Evolutionary conservation across 169 alveolate genomes (phyloP), one percentile per base, ranked within the genome.

Genomic region (Eimeria praecox): DNA sequence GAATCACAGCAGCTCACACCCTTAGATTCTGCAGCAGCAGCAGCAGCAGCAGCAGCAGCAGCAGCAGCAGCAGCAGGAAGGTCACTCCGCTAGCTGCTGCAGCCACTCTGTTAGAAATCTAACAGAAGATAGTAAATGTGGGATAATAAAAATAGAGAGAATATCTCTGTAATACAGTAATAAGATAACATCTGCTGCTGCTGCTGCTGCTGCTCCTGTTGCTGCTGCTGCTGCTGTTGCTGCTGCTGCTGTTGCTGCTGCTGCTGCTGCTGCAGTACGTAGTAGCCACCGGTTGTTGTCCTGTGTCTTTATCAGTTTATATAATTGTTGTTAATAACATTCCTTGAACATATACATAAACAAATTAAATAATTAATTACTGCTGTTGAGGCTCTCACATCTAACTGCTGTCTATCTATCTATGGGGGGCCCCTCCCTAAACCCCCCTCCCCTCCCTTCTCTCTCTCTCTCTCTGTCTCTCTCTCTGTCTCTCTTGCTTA

Each of bases 201-300:
- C n/a, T n/a, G n/a, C n/a, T n/a, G n/a, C n/a, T n/a, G n/a, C n/a
- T n/a, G 24, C 85, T 33, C 52, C 85, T 12, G 85, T 49, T n/a
- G 85, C 44, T 33, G 49, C 85, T 33, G 85, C 24, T 73, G 85
- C 20, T 73, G 44, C 85, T 24, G 52, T 40, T 73, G 85, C 85
- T 73, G 85, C 33, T 73, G 35, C 85, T 30, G 27, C 77, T 30
- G 42, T 22, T 64, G 77, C 77, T 27, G 77, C 77, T 9, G 77
- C 20, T 9, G 33, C 16, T 5, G 6, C 77, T 5, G 6, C 77
- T 9, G 77, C 77, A 27, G 77, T n/a, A n/a, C n/a, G n/a, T n/a
- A n/a, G n/a, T n/a, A n/a, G n/a, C n/a, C n/a, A n/a, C n/a, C n/a
- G n/a, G n/a, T n/a, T n/a, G n/a, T n/a, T n/a, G n/a, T n/a, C n/a